phyloP scores from a whole-genome alignment of 371 early-diverging fungal genomes.

The Mucor sp. region DNA sequence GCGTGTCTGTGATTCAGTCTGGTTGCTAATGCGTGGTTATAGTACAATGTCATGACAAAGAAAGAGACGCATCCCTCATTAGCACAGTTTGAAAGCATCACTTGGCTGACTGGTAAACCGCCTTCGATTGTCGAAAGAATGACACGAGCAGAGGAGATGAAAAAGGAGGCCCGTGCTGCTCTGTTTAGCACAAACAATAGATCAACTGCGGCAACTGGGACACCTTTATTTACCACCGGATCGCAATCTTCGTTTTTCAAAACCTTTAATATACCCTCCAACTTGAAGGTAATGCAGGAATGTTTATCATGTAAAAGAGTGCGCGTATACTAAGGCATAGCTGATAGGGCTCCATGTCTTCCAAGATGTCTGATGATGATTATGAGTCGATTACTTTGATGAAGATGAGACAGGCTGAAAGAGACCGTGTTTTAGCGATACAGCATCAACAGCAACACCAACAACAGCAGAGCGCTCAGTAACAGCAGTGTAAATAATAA shows the following conservation, averaged over 20 bases:
- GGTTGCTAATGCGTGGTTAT: not conserved
- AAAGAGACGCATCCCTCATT: constrained; percentile 39
- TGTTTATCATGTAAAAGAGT: too few relatives aligned
- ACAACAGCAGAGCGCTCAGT: not conserved
- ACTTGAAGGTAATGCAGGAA: constrained; percentile 18
- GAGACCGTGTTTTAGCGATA: constrained; percentile 24
- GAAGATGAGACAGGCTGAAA: constrained; percentile 51
- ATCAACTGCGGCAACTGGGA: constrained; percentile 20
- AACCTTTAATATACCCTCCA: constrained; percentile 25
- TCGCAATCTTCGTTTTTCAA: constrained; percentile 36
- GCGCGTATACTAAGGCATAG: not conserved
- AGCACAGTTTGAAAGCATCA: constrained; percentile 38
- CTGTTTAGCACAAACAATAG: constrained; percentile 18
- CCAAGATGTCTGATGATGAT: constrained; percentile 35
- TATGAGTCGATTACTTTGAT: constrained; percentile 50
- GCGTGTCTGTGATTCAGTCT: too few relatives aligned
- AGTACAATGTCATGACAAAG: constrained; percentile 48
- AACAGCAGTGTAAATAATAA: not conserved
- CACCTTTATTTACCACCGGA: constrained; percentile 34
- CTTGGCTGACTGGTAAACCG: constrained; percentile 45
- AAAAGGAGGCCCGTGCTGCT: constrained; percentile 34
- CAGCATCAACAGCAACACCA: not conserved
- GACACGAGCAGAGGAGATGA: constrained; percentile 28
- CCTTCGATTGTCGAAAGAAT: constrained; percentile 48
- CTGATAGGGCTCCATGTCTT: not conserved